A percentile compares a stretch with the other conserved stretches of the same genome.
Evolutionary conservation across 306 rosid genomes (phyloP).

Genomic region (Dalbergia cochinchinensis): DNA sequence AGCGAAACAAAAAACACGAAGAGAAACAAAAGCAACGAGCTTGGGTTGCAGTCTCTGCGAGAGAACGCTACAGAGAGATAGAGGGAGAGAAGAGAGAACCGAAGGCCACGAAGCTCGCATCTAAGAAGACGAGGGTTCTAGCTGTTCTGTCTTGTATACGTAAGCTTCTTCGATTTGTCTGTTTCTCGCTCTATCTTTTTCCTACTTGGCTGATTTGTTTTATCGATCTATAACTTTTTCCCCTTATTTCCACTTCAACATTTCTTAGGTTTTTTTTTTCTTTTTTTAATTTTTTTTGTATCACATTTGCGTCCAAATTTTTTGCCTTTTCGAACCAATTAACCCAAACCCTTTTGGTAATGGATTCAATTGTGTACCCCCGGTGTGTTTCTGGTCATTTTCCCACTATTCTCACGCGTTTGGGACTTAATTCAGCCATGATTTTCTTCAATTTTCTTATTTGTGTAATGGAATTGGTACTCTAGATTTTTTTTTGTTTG

Average conservation of each 20-base stretch:
- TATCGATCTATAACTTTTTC: slow-evolving; percentile 38
- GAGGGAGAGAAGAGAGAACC: slow-evolving; percentile 15
- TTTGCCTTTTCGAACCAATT: neutral
- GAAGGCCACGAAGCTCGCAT: slow-evolving; percentile 29
- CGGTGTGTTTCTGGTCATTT: neutral
- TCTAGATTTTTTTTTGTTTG: neutral
- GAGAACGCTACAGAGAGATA: neutral
- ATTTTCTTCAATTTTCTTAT: neutral
- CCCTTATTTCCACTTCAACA: neutral
- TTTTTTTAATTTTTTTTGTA: neutral
- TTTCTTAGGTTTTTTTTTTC: neutral
- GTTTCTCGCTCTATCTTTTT: neutral
- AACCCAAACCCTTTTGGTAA: slow-evolving; percentile 20
- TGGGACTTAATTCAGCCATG: neutral
- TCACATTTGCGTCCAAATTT: neutral
- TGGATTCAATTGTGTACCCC: neutral
- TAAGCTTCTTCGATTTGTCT: slow-evolving; percentile 24
- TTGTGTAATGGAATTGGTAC: slow-evolving; percentile 30
- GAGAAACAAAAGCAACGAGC: neutral
- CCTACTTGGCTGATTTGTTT: slow-evolving; percentile 1
- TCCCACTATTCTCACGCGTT: neutral
- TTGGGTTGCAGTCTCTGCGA: slow-evolving; percentile 31
- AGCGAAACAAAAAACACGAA: too few relatives aligned
- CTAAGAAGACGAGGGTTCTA: slow-evolving; percentile 13
- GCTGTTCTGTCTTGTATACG: slow-evolving; percentile 16